phyloP scores from a whole-genome alignment of 805 yeast genomes.

The Candida coquimbonensis region DNA sequence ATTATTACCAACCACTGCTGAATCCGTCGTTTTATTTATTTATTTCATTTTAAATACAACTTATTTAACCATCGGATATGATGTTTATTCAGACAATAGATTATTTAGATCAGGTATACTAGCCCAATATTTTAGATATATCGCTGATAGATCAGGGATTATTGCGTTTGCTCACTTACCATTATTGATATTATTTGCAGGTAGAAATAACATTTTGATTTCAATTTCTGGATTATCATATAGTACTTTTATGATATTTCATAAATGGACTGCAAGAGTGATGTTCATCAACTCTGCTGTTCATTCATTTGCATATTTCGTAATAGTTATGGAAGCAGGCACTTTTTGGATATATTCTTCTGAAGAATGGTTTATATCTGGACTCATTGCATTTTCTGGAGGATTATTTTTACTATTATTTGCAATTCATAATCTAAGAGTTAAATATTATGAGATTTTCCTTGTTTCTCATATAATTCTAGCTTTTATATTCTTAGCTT shows the following conservation, averaged over 20 bases:
- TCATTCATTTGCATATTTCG: conserved; percentile 32
- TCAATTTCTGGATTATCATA: conserved; percentile 56
- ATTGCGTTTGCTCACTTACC: conserved; percentile 41
- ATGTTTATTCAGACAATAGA: conserved; percentile 12
- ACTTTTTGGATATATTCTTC: neutral
- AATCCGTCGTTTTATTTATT: conserved; percentile 25
- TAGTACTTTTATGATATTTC: conserved; percentile 57
- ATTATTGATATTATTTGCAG: conserved; percentile 52
- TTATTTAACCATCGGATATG: conserved; percentile 7
- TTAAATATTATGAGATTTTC: conserved; percentile 52
- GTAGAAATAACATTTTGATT: conserved; percentile 64
- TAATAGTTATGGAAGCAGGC: conserved; percentile 2
- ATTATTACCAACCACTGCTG: conserved; percentile 18
- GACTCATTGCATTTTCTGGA: conserved; percentile 9
- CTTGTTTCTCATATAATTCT: conserved; percentile 48
- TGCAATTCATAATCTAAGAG: conserved; percentile 40
- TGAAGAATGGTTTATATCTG: conserved; percentile 15
- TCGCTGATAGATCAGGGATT: conserved; percentile 20
- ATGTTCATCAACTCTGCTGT: conserved; percentile 36
- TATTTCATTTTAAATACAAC: conserved; percentile 20
- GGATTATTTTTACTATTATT: conserved; percentile 8
- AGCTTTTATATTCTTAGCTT: conserved; percentile 45
- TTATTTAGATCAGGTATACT: conserved; percentile 13
- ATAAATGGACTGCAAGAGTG: conserved; percentile 55
- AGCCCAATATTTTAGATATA: conserved; percentile 8